Evolutionary conservation across 768 basidiomycete species (phyloP).

Genomic region (Suillus occidentalis): DNA sequence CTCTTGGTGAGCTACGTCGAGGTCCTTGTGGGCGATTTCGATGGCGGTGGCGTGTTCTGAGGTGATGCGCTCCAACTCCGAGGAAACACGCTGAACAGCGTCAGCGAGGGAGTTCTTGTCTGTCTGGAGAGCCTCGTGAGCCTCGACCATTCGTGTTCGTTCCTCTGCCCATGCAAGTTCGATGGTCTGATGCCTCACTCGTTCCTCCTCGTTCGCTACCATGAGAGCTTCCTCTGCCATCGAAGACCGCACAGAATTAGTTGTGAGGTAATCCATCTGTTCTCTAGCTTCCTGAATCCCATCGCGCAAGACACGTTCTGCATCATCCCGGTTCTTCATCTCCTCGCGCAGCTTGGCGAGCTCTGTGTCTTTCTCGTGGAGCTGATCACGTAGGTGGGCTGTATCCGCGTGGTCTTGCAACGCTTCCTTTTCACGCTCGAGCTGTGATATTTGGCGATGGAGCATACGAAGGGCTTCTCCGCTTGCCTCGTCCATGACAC

Average conservation of each 20-base stretch:
- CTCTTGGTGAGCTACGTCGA: slow-evolving; percentile 22
- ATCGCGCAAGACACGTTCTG: slow-evolving; percentile 50
- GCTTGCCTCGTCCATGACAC: slow-evolving; percentile 83
- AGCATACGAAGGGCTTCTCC: slow-evolving; percentile 77
- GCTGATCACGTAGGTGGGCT: slow-evolving; percentile 31
- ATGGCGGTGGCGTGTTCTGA: slow-evolving; percentile 40
- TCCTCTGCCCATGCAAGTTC: slow-evolving; percentile 54
- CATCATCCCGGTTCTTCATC: slow-evolving; percentile 50
- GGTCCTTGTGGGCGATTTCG: slow-evolving; percentile 41
- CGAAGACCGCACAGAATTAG: slow-evolving; percentile 12
- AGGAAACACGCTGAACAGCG: slow-evolving; percentile 26
- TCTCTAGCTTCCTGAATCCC: slow-evolving; percentile 57
- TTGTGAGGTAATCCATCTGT: slow-evolving; percentile 55
- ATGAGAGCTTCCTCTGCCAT: slow-evolving; percentile 10
- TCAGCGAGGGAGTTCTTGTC: slow-evolving; percentile 45
- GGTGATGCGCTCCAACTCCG: slow-evolving; percentile 43
- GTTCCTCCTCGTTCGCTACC: slow-evolving; percentile 40
- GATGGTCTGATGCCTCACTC: slow-evolving; percentile 40
- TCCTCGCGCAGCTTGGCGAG: slow-evolving; percentile 42
- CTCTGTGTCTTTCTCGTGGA: slow-evolving; percentile 18
- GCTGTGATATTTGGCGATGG: slow-evolving; percentile 74
- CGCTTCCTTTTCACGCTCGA: slow-evolving; percentile 63
- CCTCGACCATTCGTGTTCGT: slow-evolving; percentile 42
- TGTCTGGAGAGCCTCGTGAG: slow-evolving; percentile 42
- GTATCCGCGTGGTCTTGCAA: slow-evolving; percentile 28